Percentiles rank a stretch among this genome's conserved stretches.
Conservation (phyloP, 352 stramenopile genomes). For the Peronospora belbahrii region DNA sequence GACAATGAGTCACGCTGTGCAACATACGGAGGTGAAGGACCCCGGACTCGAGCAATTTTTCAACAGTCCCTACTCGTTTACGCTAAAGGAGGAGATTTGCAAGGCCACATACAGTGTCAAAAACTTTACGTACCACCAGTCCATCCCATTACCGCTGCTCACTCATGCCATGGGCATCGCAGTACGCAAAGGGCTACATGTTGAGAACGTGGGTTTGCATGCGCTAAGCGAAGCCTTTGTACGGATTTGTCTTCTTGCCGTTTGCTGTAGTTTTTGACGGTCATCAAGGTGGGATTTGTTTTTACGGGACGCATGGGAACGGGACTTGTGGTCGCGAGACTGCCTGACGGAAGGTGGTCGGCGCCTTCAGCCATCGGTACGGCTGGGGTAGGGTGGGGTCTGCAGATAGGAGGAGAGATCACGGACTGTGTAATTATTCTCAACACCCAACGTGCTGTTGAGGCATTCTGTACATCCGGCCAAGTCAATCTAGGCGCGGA, state of each 20-base stretch:
- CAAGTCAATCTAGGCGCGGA: conserved; percentile 89
- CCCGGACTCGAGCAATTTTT: conserved; percentile 61
- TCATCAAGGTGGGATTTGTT: conserved; percentile 88
- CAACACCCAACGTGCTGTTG: conserved; percentile 83
- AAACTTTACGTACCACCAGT: conserved; percentile 88
- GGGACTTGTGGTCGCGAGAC: conserved; percentile 88
- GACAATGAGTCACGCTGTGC: conserved; percentile 77
- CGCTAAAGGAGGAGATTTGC: conserved; percentile 86
- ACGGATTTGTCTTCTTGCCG: background rate
- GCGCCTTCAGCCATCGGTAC: conserved; percentile 92
- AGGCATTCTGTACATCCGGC: conserved; percentile 75
- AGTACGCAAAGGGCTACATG: conserved; percentile 25
- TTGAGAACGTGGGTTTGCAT: background rate
- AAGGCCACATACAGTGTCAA: conserved; percentile 91
- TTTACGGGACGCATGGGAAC: conserved; percentile 84
- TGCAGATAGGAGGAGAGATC: conserved; percentile 88
- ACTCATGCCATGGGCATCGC: conserved; percentile 86
- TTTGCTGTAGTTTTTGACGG: conserved; percentile 78
- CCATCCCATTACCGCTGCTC: conserved; percentile 84
- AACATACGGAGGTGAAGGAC: conserved; percentile 62
- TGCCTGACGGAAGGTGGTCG: conserved; percentile 92
- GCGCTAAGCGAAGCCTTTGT: background rate
- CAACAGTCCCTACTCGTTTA: conserved; percentile 84
- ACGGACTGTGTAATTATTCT: conserved; percentile 93
- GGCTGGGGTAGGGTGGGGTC: conserved; percentile 84